These are phyloP conservation scores for Zopfia rhizophila DNA, from an alignment of 2,329 filamentous ascomycete species.

Conservation along the genomic window DNA sequence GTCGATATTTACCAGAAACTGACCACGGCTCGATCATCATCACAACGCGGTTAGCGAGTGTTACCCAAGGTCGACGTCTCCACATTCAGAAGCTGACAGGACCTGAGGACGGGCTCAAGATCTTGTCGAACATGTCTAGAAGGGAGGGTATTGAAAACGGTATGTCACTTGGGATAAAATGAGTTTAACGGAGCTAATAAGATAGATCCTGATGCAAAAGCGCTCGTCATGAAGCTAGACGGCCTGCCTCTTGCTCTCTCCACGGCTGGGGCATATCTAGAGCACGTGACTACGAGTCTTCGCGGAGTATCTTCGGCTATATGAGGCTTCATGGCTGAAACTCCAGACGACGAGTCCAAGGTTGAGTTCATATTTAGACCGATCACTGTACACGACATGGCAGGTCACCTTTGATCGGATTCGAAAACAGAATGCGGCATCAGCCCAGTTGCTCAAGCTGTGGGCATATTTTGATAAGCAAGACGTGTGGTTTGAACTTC, in stretches of 20 bases:
- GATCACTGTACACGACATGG: constrained; percentile 35
- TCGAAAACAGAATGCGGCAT: constrained; percentile 21
- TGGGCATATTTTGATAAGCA: constrained; percentile 43
- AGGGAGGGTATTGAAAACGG: constrained; percentile 18
- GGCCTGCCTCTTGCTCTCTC: constrained; percentile 27
- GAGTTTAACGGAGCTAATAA: constrained; percentile 9
- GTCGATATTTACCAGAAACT: constrained; percentile 22
- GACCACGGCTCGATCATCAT: constrained; percentile 26
- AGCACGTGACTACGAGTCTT: constrained; percentile 27
- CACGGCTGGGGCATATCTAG: constrained; percentile 26
- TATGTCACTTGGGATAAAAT: constrained; percentile 15
- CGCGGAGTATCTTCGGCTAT: constrained; percentile 38
- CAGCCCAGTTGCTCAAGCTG: constrained; percentile 25
- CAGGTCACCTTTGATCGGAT: constrained; percentile 25
- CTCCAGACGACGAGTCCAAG: constrained; percentile 27
- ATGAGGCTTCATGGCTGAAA: constrained; percentile 43
- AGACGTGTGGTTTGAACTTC: constrained; percentile 59
- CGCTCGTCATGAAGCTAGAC: constrained; percentile 25
- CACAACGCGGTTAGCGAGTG: constrained; percentile 22
- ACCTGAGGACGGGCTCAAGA: constrained; percentile 24
- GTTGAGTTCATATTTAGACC: constrained; percentile 28
- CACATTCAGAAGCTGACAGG: constrained; percentile 21
- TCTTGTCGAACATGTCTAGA: constrained; percentile 23
- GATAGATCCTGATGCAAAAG: constrained; percentile 44
- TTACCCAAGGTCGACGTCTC: constrained; percentile 20